These are phyloP conservation scores for Geosmithia morbida DNA, from an alignment of 2,329 filamentous ascomycete genomes.

Conservation along the genomic window DNA sequence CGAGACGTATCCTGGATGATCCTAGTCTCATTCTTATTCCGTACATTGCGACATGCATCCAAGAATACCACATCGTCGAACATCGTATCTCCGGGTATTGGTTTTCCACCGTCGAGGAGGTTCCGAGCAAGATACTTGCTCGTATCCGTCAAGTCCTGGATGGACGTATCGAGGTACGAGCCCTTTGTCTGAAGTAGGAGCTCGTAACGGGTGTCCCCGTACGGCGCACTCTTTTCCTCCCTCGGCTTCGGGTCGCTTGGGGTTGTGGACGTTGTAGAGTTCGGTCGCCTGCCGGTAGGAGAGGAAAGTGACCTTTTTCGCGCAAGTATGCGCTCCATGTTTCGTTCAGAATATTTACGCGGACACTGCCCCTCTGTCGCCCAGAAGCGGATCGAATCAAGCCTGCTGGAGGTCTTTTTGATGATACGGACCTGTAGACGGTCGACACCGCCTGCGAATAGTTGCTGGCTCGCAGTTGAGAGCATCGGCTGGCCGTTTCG, in stretches of 20 bases:
- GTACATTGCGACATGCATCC: constrained; percentile 14
- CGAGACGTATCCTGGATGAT: constrained; percentile 19
- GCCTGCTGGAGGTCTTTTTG: too few species aligned
- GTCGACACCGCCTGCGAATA: too few species aligned
- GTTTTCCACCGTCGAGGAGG: constrained; percentile 3
- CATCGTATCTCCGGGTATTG: constrained; percentile 13
- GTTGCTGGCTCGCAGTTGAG: too few species aligned
- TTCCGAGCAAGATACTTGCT: constrained; percentile 14
- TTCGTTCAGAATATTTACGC: too few species aligned
- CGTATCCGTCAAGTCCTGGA: constrained; percentile 12
- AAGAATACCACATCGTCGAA: constrained; percentile 23
- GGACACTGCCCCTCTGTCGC: too few species aligned
- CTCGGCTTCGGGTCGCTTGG: constrained; percentile 21
- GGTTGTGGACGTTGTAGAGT: constrained; percentile 5
- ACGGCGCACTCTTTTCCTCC: constrained; percentile 22
- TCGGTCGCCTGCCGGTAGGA: too few species aligned
- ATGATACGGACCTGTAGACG: too few species aligned
- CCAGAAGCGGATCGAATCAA: too few species aligned
- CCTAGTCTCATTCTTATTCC: constrained; percentile 18
- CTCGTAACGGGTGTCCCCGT: constrained; percentile 19
- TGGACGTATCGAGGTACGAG: constrained; percentile 21
- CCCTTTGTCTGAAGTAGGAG: constrained; percentile 21
- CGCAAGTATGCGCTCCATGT: too few species aligned
- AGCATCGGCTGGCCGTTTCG: too few species aligned
- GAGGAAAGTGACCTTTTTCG: too few species aligned